Evolutionary conservation across 1,139 yeast species (phyloP).

Genomic region (Komagataea norvegica): DNA sequence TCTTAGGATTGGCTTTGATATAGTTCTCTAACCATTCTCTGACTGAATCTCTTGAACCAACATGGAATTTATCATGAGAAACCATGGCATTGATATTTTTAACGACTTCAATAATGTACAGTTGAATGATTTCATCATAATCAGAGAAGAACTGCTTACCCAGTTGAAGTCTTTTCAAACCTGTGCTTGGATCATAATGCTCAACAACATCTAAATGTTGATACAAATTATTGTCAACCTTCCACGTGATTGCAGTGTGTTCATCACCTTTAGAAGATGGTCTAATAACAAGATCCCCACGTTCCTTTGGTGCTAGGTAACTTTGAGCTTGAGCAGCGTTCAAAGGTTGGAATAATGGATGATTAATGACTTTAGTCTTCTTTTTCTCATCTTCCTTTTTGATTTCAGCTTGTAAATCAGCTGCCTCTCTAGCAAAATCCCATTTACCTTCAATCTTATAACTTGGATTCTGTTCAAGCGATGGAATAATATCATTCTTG

Average conservation of each 20-base stretch:
- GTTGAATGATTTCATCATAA: slow-evolving; percentile 87
- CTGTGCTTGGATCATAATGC: slow-evolving; percentile 33
- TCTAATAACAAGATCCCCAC: slow-evolving; percentile 91
- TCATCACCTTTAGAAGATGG: slow-evolving; percentile 90
- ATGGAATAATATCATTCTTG: slow-evolving; percentile 60
- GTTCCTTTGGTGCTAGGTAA: slow-evolving; percentile 77
- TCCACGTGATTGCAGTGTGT: slow-evolving; percentile 93
- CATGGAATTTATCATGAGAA: slow-evolving; percentile 82
- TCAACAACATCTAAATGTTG: slow-evolving; percentile 90
- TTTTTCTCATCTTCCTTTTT: slow-evolving; percentile 45
- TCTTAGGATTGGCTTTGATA: slow-evolving; percentile 85
- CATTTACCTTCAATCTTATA: slow-evolving; percentile 64
- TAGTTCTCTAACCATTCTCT: slow-evolving; percentile 85
- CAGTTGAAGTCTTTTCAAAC: slow-evolving; percentile 53
- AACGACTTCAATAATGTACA: slow-evolving; percentile 82
- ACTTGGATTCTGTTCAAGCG: slow-evolving; percentile 43
- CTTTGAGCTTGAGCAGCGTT: slow-evolving; percentile 89
- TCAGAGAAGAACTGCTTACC: slow-evolving; percentile 63
- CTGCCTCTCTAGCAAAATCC: slow-evolving; percentile 76
- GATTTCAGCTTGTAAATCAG: slow-evolving; percentile 55
- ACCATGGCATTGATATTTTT: slow-evolving; percentile 81
- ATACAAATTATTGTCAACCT: slow-evolving; percentile 82
- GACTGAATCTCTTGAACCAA: slow-evolving; percentile 76
- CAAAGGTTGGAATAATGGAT: slow-evolving; percentile 84
- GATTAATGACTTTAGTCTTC: slow-evolving; percentile 73